Percentiles rank a stretch among this genome's conserved stretches.
Evolutionary conservation across 2,329 filamentous ascomycete species (phyloP).

Genomic region (Ascochyta viciae-villosae): DNA sequence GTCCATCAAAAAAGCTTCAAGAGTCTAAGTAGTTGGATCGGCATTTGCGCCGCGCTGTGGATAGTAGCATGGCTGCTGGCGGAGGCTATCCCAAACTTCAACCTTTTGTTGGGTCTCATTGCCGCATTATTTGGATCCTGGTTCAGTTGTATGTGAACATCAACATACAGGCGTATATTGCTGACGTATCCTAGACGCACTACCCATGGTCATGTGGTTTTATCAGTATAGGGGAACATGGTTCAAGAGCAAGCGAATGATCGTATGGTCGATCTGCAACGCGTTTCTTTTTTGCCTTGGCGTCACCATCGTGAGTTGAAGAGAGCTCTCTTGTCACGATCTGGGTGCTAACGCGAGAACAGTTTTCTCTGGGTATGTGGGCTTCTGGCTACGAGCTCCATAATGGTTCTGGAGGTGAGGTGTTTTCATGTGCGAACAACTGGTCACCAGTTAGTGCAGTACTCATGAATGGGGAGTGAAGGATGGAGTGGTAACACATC

Average conservation of each 20-base stretch:
- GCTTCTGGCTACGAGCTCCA: conserved; percentile 34
- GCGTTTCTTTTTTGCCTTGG: conserved; percentile 49
- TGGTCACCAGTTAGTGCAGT: conserved; percentile 29
- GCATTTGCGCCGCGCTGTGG: conserved; percentile 64
- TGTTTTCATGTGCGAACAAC: conserved; percentile 42
- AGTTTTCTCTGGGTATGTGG: conserved; percentile 42
- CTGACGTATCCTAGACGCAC: conserved; percentile 38
- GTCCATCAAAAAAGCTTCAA: conserved; percentile 33
- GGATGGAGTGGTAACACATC: not conserved
- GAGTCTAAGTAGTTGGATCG: conserved; percentile 61
- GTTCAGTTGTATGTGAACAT: conserved; percentile 63
- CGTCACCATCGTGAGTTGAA: conserved; percentile 34
- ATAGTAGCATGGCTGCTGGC: conserved; percentile 71
- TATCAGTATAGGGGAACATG: conserved; percentile 55
- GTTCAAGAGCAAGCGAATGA: conserved; percentile 52
- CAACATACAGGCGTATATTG: not conserved
- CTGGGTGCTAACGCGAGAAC: not conserved
- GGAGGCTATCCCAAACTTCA: conserved; percentile 73
- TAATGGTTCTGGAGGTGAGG: conserved; percentile 31
- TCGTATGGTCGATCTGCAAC: conserved; percentile 55
- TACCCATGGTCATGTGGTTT: conserved; percentile 56
- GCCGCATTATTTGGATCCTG: conserved; percentile 68
- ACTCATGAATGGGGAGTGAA: not conserved
- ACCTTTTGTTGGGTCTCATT: conserved; percentile 69
- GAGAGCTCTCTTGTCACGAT: not conserved